These are phyloP conservation scores for Penicillium expansum DNA, from an alignment of 2,329 filamentous ascomycete species.

Conservation along the genomic window DNA sequence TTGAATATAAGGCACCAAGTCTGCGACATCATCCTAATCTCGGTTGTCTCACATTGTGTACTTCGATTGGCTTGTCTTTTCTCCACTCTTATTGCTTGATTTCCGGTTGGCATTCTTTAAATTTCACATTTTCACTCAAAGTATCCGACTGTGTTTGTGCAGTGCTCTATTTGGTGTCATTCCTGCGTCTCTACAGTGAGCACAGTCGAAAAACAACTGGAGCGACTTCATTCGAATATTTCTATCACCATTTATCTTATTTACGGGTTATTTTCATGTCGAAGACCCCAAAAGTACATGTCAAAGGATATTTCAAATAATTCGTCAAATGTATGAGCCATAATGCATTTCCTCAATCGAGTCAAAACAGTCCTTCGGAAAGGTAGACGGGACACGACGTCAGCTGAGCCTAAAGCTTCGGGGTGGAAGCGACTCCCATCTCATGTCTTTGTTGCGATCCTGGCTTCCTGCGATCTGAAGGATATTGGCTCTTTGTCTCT, in stretches of 20 bases:
- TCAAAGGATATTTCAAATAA: neutral
- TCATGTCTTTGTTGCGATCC: conserved; percentile 17
- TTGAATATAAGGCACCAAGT: neutral
- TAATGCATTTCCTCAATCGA: conserved; percentile 17
- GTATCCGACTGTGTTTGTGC: neutral
- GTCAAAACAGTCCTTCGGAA: conserved; percentile 17
- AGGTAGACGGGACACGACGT: conserved; percentile 2
- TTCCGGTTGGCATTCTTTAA: neutral
- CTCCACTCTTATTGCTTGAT: neutral
- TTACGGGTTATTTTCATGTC: neutral
- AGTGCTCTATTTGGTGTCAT: neutral
- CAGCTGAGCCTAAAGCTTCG: conserved; percentile 8
- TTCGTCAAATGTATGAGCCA: neutral
- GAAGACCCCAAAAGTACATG: neutral
- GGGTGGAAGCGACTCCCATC: conserved; percentile 25
- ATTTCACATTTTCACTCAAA: neutral
- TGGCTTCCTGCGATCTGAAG: conserved; percentile 20
- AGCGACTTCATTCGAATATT: neutral
- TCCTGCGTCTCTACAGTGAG: neutral
- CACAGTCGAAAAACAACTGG: neutral
- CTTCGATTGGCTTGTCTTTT: neutral
- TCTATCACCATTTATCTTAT: neutral
- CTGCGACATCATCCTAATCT: neutral
- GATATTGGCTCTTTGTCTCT: conserved; percentile 22
- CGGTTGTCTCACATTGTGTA: neutral